phyloP scores from a whole-genome alignment of 495 filamentous ascomycete genomes.

The Symbiotaphrina buchneri region DNA sequence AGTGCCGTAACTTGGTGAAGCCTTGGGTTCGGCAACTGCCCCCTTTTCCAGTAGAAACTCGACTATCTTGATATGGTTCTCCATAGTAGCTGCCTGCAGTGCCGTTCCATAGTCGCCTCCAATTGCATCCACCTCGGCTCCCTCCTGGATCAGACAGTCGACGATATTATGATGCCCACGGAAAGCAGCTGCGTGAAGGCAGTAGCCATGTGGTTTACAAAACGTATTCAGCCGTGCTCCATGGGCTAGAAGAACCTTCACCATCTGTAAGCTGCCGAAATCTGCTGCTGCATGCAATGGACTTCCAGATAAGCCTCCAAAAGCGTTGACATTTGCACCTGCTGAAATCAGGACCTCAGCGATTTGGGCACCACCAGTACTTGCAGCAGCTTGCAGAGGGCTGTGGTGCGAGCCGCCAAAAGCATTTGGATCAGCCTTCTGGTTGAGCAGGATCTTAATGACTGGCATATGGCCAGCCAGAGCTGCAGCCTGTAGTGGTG shows the following conservation, averaged over 20 bases:
- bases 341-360: neutral
- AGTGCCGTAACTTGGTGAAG: slow-evolving; percentile 7
- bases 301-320: neutral
- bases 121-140: neutral
- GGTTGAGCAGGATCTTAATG: neutral
- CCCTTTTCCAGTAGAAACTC: slow-evolving; percentile 4
- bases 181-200: too few relatives aligned
- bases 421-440: neutral
- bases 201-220: too few relatives aligned
- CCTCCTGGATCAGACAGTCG: neutral
- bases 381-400: too few relatives aligned
- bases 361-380: too few relatives aligned
- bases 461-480: neutral
- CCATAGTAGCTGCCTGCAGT: neutral
- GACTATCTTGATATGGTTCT: slow-evolving; percentile 1
- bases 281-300: neutral
- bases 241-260: slow-evolving; percentile 7
- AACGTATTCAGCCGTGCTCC: too few relatives aligned
- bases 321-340: slow-evolving; percentile 1
- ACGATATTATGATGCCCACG: too few relatives aligned
- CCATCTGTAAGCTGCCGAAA: neutral
- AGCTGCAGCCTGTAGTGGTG: neutral
- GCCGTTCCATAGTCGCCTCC: neutral
- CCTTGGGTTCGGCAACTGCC: slow-evolving; percentile 6
- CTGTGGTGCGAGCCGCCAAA: too few relatives aligned